Evolutionary conservation across 371 early-diverging fungal species (phyloP).

Genomic region (Mortierella sp.): DNA sequence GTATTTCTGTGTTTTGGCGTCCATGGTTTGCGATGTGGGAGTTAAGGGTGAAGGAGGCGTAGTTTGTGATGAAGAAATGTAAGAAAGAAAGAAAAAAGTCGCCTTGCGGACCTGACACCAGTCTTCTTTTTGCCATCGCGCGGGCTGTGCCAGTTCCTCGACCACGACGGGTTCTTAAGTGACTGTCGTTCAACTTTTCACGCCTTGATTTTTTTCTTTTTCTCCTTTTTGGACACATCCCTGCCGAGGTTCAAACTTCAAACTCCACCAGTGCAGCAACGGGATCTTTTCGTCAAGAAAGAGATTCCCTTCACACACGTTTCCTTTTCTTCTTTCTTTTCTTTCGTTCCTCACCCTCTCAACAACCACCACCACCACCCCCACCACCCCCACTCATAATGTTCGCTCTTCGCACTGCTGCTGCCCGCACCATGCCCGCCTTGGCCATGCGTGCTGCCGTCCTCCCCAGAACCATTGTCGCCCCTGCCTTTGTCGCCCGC

Average conservation of each 20-base stretch:
- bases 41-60: neutral
- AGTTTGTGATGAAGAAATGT: neutral
- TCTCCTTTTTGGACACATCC: neutral
- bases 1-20: constrained; percentile 82
- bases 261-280: neutral
- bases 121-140: neutral
- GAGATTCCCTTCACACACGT: neutral
- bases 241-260: no score
- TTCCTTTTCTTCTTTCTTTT: neutral
- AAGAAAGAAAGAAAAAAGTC: neutral
- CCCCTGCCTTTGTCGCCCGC: constrained; percentile 42
- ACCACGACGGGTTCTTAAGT: neutral
- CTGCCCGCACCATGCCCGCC: constrained; percentile 51
- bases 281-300: neutral
- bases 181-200: neutral
- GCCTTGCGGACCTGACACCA: neutral
- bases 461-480: constrained; percentile 26
- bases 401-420: constrained; percentile 54
- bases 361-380: neutral
- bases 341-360: neutral
- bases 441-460: constrained; percentile 52
- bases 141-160: neutral
- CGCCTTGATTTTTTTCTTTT: neutral
- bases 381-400: constrained; percentile 17
- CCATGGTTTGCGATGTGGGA: constrained; percentile 13